Evolutionary conservation across 192 early-diverging fungal genomes (phyloP).

Genomic region (Lobulomyces angularis): DNA sequence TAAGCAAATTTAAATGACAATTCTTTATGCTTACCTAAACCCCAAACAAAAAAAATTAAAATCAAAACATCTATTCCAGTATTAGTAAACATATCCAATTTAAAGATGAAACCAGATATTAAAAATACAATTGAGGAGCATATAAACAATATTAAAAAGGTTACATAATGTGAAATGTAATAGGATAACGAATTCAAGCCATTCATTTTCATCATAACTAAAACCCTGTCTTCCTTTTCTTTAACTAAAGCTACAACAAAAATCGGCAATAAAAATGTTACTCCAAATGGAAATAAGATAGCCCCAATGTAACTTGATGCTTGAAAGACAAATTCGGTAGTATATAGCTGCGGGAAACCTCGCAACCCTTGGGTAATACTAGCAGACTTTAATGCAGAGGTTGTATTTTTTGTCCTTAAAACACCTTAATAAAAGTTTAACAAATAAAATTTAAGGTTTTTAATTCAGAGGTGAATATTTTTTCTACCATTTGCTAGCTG

Average conservation of each 20-base stretch:
- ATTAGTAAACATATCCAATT: constrained; percentile 33
- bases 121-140: constrained; percentile 31
- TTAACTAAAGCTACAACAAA: constrained; percentile 44
- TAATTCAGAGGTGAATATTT: too few relatives aligned
- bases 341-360: constrained; percentile 24
- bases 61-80: constrained; percentile 27
- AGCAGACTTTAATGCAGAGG: constrained; percentile 2
- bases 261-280: constrained; percentile 39
- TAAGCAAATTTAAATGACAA: too few relatives aligned
- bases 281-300: constrained; percentile 38
- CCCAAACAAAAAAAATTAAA: constrained; percentile 42
- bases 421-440: background rate
- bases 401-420: background rate
- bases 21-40: constrained; percentile 1
- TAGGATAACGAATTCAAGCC: constrained; percentile 35
- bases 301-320: constrained; percentile 27
- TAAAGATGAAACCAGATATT: constrained; percentile 28
- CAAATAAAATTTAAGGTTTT: too few relatives aligned
- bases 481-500: too few relatives aligned
- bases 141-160: constrained; percentile 36
- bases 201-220: constrained; percentile 52
- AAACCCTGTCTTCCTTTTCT: constrained; percentile 42
- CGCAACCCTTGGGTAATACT: constrained; percentile 40
- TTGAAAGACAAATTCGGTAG: constrained; percentile 18
- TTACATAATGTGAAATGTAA: constrained; percentile 39